Evolutionary conservation across 2,329 filamentous ascomycete genomes (phyloP).

Genomic region (Calonectria naviculata): DNA sequence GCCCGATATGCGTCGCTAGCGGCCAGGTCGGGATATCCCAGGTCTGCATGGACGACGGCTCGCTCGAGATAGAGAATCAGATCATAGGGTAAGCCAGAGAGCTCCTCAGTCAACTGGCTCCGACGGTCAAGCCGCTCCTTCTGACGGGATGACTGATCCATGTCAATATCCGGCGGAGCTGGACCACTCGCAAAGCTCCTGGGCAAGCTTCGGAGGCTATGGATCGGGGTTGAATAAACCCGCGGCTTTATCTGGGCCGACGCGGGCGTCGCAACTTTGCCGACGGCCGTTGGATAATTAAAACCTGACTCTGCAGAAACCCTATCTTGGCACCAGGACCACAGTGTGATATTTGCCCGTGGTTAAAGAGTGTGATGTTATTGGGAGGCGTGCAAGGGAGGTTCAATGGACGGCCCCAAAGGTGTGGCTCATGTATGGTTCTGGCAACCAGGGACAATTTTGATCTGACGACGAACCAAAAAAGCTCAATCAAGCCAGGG

Average conservation of each 20-base stretch:
- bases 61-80: constrained; percentile 75
- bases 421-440: constrained; percentile 4
- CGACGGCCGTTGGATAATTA: background rate
- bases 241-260: background rate
- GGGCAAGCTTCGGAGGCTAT: background rate
- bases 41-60: constrained; percentile 75
- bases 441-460: background rate
- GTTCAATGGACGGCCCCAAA: background rate
- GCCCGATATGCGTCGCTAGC: constrained; percentile 91
- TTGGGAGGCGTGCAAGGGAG: background rate
- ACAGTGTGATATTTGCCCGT: background rate
- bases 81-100: constrained; percentile 67
- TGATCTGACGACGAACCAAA: background rate
- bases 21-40: constrained; percentile 91
- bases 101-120: constrained; percentile 65
- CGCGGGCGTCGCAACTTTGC: background rate
- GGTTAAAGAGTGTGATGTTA: background rate
- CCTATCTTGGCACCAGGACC: background rate
- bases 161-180: constrained; percentile 17
- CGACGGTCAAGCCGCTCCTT: constrained; percentile 65
- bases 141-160: constrained; percentile 51
- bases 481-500: background rate
- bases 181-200: background rate
- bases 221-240: constrained; percentile 6
- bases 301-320: background rate